phyloP scores from a whole-genome alignment of 306 rosid genomes.

The Parietaria judaica region DNA sequence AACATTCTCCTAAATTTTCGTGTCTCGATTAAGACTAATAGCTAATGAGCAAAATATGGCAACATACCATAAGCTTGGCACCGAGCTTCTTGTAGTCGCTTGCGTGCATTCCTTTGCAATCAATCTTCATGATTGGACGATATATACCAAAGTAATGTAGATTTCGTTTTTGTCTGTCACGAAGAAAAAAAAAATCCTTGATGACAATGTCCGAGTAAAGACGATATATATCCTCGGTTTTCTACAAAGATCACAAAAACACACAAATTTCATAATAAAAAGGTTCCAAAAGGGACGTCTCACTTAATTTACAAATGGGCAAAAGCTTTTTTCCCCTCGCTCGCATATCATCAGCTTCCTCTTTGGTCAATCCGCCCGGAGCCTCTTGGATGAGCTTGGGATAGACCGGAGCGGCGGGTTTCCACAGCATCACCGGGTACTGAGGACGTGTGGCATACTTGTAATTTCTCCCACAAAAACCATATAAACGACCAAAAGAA shows the following conservation, averaged over 20 bases:
- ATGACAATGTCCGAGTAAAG: background rate
- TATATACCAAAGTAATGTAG: conserved; percentile 57
- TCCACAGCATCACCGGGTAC: conserved; percentile 97
- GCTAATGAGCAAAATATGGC: conserved; percentile 7
- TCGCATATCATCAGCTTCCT: conserved; percentile 59
- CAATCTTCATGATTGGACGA: conserved; percentile 72
- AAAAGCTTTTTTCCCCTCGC: conserved; percentile 63
- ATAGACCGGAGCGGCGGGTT: conserved; percentile 88
- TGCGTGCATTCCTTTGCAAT: conserved; percentile 81
- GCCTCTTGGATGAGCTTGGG: conserved; percentile 95
- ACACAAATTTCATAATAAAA: background rate
- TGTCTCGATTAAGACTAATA: background rate
- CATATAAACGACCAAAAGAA: conserved; percentile 37
- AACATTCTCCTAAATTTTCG: too few species aligned
- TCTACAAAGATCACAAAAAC: background rate
- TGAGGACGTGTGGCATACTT: conserved; percentile 72
- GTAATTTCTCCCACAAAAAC: conserved; percentile 90
- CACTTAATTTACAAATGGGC: conserved; percentile 92
- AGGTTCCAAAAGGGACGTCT: conserved; percentile 16
- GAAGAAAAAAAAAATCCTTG: conserved; percentile 10
- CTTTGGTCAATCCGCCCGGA: conserved; percentile 79
- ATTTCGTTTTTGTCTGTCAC: conserved; percentile 87
- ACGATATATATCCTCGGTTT: background rate
- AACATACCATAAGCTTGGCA: conserved; percentile 79
- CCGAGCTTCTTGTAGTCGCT: conserved; percentile 95